Evolutionary conservation across 2,329 filamentous ascomycete genomes (phyloP).

Genomic region (Parasarocladium wereldwijsianum): DNA sequence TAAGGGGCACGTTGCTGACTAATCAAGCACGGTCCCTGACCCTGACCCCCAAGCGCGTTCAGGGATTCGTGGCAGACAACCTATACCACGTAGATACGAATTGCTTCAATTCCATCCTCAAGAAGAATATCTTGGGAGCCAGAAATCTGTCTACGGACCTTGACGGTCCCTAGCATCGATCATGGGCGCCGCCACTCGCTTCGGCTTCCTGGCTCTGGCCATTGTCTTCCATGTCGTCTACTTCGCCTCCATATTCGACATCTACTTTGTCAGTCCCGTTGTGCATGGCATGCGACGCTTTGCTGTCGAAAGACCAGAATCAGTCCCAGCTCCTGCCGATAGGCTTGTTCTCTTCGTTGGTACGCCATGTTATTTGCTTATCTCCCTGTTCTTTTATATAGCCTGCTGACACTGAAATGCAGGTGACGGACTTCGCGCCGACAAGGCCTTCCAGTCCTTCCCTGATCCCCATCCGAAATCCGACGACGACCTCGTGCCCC

Average conservation of each 20-base stretch:
- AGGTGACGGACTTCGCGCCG: slow-evolving; percentile 87
- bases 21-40: too few relatives aligned
- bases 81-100: too few relatives aligned
- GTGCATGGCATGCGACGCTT: slow-evolving; percentile 89
- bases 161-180: slow-evolving; percentile 8
- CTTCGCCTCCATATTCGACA: slow-evolving; percentile 91
- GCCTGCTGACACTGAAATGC: slow-evolving; percentile 4
- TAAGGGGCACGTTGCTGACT: too few relatives aligned
- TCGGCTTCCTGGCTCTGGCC: slow-evolving; percentile 76
- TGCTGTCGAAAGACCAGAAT: slow-evolving; percentile 50
- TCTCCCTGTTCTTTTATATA: background rate
- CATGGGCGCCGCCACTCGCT: slow-evolving; percentile 48
- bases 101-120: too few relatives aligned
- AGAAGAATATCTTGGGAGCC: too few relatives aligned
- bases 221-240: slow-evolving; percentile 89
- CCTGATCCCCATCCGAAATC: slow-evolving; percentile 66
- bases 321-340: slow-evolving; percentile 40
- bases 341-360: slow-evolving; percentile 89
- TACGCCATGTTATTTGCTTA: slow-evolving; percentile 22
- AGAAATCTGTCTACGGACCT: too few relatives aligned
- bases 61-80: too few relatives aligned
- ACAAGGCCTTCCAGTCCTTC: slow-evolving; percentile 93
- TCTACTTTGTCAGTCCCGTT: slow-evolving; percentile 96
- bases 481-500: slow-evolving; percentile 51
- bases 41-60: too few relatives aligned